These are phyloP conservation scores for Gamsiella multidivaricata DNA, from an alignment of 192 early-diverging fungal genomes.

Conservation along the genomic window DNA sequence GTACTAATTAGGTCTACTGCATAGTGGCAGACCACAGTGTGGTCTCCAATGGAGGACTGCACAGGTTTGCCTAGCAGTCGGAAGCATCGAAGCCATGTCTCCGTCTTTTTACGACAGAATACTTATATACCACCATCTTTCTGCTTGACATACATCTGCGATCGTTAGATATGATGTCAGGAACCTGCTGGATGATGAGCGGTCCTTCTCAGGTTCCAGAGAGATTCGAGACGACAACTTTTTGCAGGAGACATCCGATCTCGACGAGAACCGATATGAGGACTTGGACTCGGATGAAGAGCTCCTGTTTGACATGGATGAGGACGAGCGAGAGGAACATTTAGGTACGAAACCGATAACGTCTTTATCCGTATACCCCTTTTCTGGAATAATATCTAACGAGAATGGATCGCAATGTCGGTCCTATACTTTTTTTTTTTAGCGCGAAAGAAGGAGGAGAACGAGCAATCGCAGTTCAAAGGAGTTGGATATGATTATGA, in stretches of 20 bases:
- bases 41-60: background rate
- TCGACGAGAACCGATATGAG: constrained; percentile 65
- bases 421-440: background rate
- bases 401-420: background rate
- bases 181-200: constrained; percentile 65
- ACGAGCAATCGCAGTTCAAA: constrained; percentile 13
- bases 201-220: constrained; percentile 22
- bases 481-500: constrained; percentile 35
- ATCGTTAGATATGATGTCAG: constrained; percentile 76
- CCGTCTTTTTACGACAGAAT: background rate
- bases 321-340: constrained; percentile 63
- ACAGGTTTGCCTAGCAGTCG: background rate
- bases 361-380: background rate
- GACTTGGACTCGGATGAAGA: constrained; percentile 74
- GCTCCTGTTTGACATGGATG: constrained; percentile 61
- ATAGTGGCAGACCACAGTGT: too few relatives aligned
- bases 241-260: constrained; percentile 1
- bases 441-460: constrained; percentile 20
- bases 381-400: background rate
- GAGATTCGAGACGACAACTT: constrained; percentile 13
- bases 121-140: background rate
- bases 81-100: background rate
- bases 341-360: constrained; percentile 48
- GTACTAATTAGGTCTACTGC: background rate
- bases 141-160: background rate